Evolutionary conservation across 352 stramenopile species (phyloP), one percentile per base, ranked within the genome.

Genomic region (Phytopythium cucurbitacearum): DNA sequence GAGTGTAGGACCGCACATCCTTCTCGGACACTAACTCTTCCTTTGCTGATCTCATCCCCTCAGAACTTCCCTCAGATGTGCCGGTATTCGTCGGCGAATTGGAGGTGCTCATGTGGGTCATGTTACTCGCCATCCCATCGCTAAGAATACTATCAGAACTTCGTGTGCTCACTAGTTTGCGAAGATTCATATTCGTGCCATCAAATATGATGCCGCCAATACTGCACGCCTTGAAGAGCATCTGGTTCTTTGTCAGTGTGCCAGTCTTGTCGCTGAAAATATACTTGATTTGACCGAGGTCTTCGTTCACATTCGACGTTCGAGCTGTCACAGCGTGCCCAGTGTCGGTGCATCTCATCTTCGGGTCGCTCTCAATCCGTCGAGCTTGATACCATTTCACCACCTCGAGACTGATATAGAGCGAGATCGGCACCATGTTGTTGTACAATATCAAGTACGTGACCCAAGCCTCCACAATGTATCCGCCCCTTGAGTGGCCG

Each of bases 241-340:
- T 99, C 51, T 99, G 87, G 62, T 99, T 99, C 51, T 96, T 96
- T 2, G 97, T 99, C 13, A 99, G 69, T 4, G 97, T 99, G 7
- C 97, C 97, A 1, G 97, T 99, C 67, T 99, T 99, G 66, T 99
- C 97, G 13, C 83, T 98, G 69, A 99, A 99, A 10, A 99, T 94
- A 69, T 99, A 99, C 57, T 98, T 93, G 60, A 99, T 97, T 75
- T 98, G 91, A 0, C 97, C 97, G 2, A 98, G 69, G 50, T 98
- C 91, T 73, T 97, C 94, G 40, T 97, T 97, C 45, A 98, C 87
- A 48, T 97, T 96, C 12, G 90, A 97, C 0, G 87, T 97, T 0
- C 95, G 85, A 4, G 87, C 94, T n/a, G 86, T 88, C 0, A 96
- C 88, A 0, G 77, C 74, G 7, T 71, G 66, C 0, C 73, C 83